Conservation (phyloP, 768 basidiomycete species). For the Atractiella rhizophila region DNA sequence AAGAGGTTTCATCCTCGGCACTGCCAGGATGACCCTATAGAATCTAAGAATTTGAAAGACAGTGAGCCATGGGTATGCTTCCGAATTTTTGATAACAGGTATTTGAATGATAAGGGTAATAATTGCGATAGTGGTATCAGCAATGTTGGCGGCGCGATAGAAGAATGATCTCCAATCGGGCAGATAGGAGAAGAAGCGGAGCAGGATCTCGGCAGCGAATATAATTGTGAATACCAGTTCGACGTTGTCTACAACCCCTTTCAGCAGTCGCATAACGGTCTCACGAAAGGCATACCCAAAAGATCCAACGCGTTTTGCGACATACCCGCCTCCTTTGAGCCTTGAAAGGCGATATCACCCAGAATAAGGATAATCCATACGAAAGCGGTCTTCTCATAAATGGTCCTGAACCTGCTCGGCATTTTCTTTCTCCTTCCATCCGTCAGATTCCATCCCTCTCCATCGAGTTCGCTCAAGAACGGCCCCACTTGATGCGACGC, state of each 20-base stretch:
- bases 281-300: constrained; percentile 1
- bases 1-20: constrained; percentile 70
- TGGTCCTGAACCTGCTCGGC: background rate
- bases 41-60: constrained; percentile 63
- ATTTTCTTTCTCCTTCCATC: background rate
- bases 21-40: constrained; percentile 69
- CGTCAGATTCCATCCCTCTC: background rate
- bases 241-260: constrained; percentile 28
- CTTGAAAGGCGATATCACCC: constrained; percentile 44
- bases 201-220: constrained; percentile 66
- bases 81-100: constrained; percentile 39
- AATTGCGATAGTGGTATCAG: constrained; percentile 53
- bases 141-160: constrained; percentile 31
- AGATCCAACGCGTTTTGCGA: constrained; percentile 11
- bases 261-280: background rate
- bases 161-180: constrained; percentile 70
- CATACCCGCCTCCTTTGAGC: constrained; percentile 29
- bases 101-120: constrained; percentile 58
- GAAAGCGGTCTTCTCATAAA: constrained; percentile 28
- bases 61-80: constrained; percentile 65
- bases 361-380: constrained; percentile 54
- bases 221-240: constrained; percentile 55
- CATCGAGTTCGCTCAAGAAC: background rate
- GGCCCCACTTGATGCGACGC: constrained; percentile 25
- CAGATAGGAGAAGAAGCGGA: constrained; percentile 42